phyloP scores from a whole-genome alignment of 768 basidiomycete genomes.

The Calocybe indica region DNA sequence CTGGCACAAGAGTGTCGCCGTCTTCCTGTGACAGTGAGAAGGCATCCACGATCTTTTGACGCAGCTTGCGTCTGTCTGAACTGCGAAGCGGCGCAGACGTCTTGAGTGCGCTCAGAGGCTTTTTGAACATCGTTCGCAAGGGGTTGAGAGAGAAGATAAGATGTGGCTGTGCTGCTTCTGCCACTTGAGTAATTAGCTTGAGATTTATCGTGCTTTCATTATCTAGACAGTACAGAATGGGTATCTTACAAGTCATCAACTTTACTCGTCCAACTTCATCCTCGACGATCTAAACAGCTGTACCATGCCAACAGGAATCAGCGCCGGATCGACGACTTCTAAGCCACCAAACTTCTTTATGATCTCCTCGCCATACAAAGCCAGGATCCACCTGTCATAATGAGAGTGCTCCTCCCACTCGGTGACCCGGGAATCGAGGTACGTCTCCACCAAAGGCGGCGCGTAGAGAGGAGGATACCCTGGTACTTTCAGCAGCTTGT shows the following conservation, averaged over 20 bases:
- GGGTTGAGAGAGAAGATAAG: slow-evolving; percentile 4
- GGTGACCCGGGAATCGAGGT: not conserved
- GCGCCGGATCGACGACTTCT: slow-evolving; percentile 30
- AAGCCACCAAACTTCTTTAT: slow-evolving; percentile 32
- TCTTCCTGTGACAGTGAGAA: slow-evolving; percentile 49
- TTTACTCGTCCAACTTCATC: slow-evolving; percentile 26
- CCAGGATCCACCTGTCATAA: slow-evolving; percentile 30
- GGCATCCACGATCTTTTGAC: slow-evolving; percentile 44
- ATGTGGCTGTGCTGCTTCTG: slow-evolving; percentile 8
- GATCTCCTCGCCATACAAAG: slow-evolving; percentile 32
- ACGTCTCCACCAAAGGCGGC: slow-evolving; percentile 4
- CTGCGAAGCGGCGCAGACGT: slow-evolving; percentile 71
- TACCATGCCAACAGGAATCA: slow-evolving; percentile 37
- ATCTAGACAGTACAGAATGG: too few species aligned
- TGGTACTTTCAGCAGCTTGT: slow-evolving; percentile 1
- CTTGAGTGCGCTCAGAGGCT: slow-evolving; percentile 60
- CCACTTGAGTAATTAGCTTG: not conserved
- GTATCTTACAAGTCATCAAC: not conserved
- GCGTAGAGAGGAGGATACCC: not conserved
- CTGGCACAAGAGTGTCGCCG: slow-evolving; percentile 68
- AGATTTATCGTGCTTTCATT: not conserved
- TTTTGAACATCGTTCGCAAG: slow-evolving; percentile 65
- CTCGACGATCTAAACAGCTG: slow-evolving; percentile 28
- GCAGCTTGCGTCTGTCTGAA: slow-evolving; percentile 71
- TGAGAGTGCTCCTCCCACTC: slow-evolving; percentile 14